Base-by-base conservation (phyloP, 2,329 filamentous ascomycete genomes). In the Beauveria brongniartii region DNA sequence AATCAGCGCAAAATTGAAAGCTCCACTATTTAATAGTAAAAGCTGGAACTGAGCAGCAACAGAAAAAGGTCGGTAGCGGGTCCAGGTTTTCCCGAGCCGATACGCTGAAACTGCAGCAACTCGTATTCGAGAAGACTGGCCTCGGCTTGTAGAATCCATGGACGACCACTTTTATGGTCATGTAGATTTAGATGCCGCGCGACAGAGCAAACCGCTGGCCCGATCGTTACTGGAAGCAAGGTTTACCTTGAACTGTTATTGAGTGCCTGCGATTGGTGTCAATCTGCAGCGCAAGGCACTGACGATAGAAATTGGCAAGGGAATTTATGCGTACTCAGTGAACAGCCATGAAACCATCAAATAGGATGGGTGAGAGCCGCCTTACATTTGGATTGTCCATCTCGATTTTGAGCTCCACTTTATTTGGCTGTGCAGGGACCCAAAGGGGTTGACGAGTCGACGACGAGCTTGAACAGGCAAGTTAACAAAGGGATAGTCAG, bases 1-100 rank as follows among this genome's bases (percentile, higher is more conserved):
- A 53, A 59, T 59, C 48, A 46, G 26, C 48, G 53, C 53, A 44
- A 59, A 47, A 18, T 34, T 47, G 40, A 40, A 30, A 7, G 40
- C 48, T 40, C 57, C 57, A 59, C 57, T 59, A 6, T 24, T 14
- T 5, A 37, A 37, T 37, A 14, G 34, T 16, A 18, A 20, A 9
- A n/a, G 37, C 46, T 41, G 16, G 44, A 50, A 22, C 44, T 9
- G 24, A 18, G 47, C 7, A n/a, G 48, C 26, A 22, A 22, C n/a
- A 22, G 18, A 22, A 24, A 44, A 37, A 12, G 40, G 40, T 7
- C 5, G 22, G 53, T 3, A 40, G 40, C 48, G 57, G 48, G 57
- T 40, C n/a, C 41, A 53, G 48, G 57, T 53, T 59, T 47, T 28
- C 57, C 57, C 50, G 57, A 12, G 37, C 56, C 56, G 56, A 12